Conservation (phyloP, 176 grass and related monocot species). For the Rhynchospora breviuscula region DNA sequence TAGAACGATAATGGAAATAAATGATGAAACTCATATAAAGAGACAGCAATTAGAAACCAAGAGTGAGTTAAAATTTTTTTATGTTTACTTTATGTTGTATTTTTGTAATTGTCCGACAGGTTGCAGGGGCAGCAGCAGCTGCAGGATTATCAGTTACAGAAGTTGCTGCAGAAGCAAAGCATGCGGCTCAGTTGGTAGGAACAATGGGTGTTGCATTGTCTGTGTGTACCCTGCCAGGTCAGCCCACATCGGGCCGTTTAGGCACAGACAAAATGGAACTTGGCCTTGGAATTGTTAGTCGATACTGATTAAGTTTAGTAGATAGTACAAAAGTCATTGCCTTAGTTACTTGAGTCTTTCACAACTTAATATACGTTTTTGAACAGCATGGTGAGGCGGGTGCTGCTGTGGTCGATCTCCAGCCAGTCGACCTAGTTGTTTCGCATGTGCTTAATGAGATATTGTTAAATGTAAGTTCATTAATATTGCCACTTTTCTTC, state of each 20-base stretch:
- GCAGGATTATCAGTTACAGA: conserved; percentile 52
- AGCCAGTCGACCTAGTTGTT: conserved; percentile 54
- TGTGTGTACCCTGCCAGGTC: conserved; percentile 57
- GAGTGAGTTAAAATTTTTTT: not conserved
- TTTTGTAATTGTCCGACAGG: conserved; percentile 20
- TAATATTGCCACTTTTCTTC: not conserved
- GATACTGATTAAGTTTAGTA: not conserved
- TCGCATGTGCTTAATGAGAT: conserved; percentile 54
- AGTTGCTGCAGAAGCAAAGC: conserved; percentile 62
- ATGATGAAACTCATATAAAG: not conserved
- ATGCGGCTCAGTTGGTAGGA: conserved; percentile 45
- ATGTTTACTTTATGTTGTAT: not conserved
- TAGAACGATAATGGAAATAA: not conserved
- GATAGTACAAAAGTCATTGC: not conserved
- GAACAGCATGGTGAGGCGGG: conserved; percentile 51
- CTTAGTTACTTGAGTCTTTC: not conserved
- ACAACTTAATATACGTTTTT: not conserved
- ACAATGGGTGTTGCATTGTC: conserved; percentile 67
- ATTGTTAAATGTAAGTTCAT: conserved; percentile 36
- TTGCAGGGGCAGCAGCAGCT: conserved; percentile 64
- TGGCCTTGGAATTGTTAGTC: conserved; percentile 70
- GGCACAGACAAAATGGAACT: conserved; percentile 60
- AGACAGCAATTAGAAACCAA: not conserved
- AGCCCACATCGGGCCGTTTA: conserved; percentile 57
- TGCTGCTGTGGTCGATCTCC: conserved; percentile 48